Evolutionary conservation across 1,139 yeast species (phyloP), one percentile per base, ranked within the genome.

Genomic region (Zygosaccharomyces pseudobailii): DNA sequence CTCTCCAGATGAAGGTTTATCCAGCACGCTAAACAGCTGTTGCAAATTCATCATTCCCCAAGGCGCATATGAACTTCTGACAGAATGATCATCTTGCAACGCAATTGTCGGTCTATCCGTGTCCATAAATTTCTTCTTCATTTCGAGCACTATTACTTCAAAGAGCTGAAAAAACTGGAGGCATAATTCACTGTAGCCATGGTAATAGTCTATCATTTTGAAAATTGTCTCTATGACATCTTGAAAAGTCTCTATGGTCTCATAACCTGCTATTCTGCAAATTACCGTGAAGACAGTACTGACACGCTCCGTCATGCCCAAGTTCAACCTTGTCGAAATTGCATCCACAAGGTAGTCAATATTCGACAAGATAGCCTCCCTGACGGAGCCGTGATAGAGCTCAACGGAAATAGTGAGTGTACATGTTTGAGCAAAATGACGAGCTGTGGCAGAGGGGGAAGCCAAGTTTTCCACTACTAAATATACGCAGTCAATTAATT

Each of bases 301-400:
- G 0, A 88, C 75, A 32, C 88, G 72, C 0, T 95, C 92, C 0
- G 90, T 80, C 49, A 90, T 71, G 21, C 88, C 80, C 3, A 85
- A 78, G 24, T 87, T 79, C 45, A 92, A 69, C 53, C 77, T 79
- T 36, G 81, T 67, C 6, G 95, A 83, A 17, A 89, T 69, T 0
- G 89, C 70, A 64, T 92, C 97, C 9, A 89, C 70, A 23, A 92
- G 65, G 61, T 90, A 90, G 60, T 90, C 97, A 56, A 82, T 76
- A 61, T 90, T 90, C 35, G 79, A 81, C 36, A 74, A 59, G 3
- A 92, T 71, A 53, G 90, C 60, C 2, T 65, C 65, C 37, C 72
- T 69, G 6, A 89, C 66, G 0, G 87, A 79, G 0, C 81, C 80
- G 43, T 74, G 66, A 54, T 84, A 85, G 39, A 86, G 73, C 6